These are phyloP conservation scores for Aurifilum marmelostoma DNA, from an alignment of 2,329 filamentous ascomycete genomes.

Conservation along the genomic window DNA sequence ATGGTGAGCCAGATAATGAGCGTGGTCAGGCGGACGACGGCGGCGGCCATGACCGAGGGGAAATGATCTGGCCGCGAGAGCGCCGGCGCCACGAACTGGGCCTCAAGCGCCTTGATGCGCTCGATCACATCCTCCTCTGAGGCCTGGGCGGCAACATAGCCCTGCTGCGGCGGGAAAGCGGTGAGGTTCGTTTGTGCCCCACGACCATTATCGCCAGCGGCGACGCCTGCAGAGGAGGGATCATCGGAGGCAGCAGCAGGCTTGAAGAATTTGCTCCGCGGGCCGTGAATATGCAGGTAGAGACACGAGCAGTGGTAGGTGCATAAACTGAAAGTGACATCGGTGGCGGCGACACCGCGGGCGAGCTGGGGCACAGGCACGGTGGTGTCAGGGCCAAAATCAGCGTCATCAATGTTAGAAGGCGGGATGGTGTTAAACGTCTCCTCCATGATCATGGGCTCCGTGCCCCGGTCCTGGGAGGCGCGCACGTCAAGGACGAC, in stretches of 20 bases:
- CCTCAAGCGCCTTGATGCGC: slow-evolving; percentile 45
- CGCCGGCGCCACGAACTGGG: slow-evolving; percentile 43
- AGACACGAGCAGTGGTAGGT: slow-evolving; percentile 45
- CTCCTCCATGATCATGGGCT: slow-evolving; percentile 45
- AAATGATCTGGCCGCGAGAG: slow-evolving; percentile 37
- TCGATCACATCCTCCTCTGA: slow-evolving; percentile 46
- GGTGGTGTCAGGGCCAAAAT: slow-evolving; percentile 46
- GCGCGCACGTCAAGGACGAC: slow-evolving; percentile 61
- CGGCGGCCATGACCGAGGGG: slow-evolving; percentile 43
- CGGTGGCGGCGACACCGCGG: slow-evolving; percentile 42
- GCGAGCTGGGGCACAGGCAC: slow-evolving; percentile 38
- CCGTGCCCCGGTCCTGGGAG: slow-evolving; percentile 57
- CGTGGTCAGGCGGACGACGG: slow-evolving; percentile 47
- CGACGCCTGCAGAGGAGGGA: background rate
- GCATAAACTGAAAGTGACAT: slow-evolving; percentile 46
- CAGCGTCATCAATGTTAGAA: slow-evolving; percentile 57
- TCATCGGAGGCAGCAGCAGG: slow-evolving; percentile 26
- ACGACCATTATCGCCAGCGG: background rate
- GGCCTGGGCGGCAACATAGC: slow-evolving; percentile 26
- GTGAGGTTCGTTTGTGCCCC: background rate
- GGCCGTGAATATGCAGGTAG: slow-evolving; percentile 45
- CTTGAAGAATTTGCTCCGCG: slow-evolving; percentile 32
- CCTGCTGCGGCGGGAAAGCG: slow-evolving; percentile 1
- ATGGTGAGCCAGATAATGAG: slow-evolving; percentile 51
- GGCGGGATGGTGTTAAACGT: slow-evolving; percentile 53